Base-by-base conservation (phyloP, 176 grass and related monocot genomes). In the Aegilops sharonensis region DNA sequence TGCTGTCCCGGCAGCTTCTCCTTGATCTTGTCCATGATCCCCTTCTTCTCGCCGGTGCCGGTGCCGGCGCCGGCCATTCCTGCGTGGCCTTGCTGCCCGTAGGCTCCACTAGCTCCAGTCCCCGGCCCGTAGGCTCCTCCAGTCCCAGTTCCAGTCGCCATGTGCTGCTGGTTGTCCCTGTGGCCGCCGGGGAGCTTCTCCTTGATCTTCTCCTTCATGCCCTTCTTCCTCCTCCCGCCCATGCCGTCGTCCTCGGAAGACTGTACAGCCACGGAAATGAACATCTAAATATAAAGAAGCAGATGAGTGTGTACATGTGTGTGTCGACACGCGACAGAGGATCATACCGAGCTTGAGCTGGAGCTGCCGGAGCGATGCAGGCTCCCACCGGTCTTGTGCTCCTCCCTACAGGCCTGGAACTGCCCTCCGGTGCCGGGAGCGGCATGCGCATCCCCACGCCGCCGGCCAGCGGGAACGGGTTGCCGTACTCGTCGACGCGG, bases 201-300 rank as follows among this genome's bases (percentile, higher is more conserved):
- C 85, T 89, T 95, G 27, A 95, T 89, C 88, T 95, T 95, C n/a
- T 95, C 93, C 47, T 92, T 95, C 3, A 95, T 14, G 9, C 88
- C 72, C 65, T 95, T 95, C 92, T 92, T 92, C 86, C 91, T 87
- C 34, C 90, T 64, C 11, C 93, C 88, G 9, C 93, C 93, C 68
- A 88, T 64, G 10, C 85, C 90, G 2, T 95, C 93, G 45, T 95
- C 93, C 85, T 95, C 93, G 0, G 88, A 95, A 45, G 78, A 81
- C 74, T 25, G 72, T 5, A 64, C 3, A n/a, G 9, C 8, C 5
- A 39, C 29, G 47, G 9, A 21, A 56, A 34, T 77, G 11, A 34
- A 4, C 60, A 24, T 11, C 74, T 20, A 56, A 56, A 34, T 0
- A 3, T 18, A 31, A 25, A 0, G 25, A 27, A 32, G 27, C 14